Conservation (phyloP, 2,329 filamentous ascomycete species). For the Hirsutella thompsonii region DNA sequence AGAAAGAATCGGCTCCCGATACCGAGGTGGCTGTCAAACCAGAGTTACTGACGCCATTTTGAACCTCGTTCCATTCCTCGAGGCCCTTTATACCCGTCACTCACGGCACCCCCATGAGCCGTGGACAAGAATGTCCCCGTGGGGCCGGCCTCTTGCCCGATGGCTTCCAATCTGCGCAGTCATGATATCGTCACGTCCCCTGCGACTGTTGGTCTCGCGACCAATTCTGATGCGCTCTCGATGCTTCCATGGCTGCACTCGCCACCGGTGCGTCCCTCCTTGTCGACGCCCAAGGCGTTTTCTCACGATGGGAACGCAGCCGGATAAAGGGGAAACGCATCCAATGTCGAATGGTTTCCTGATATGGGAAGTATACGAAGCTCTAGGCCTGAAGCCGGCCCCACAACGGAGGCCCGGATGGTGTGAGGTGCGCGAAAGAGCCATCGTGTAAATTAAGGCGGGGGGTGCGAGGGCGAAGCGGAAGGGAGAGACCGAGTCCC, state of each 20-base stretch:
- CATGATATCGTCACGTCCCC: background rate
- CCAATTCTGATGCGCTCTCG: background rate
- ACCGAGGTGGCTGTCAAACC: background rate
- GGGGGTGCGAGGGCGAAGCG: background rate
- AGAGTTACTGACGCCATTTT: slow-evolving; percentile 1
- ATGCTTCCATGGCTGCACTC: background rate
- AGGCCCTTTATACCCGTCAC: slow-evolving; percentile 1
- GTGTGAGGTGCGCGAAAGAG: background rate
- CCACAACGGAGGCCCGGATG: background rate
- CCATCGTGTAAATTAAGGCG: background rate
- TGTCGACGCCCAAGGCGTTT: background rate
- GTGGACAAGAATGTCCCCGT: slow-evolving; percentile 1
- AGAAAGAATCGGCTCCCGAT: background rate
- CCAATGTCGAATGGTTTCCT: slow-evolving; percentile 12
- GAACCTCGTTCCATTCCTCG: slow-evolving; percentile 2
- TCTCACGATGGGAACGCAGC: background rate
- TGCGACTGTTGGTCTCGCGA: no score
- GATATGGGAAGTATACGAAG: slow-evolving; percentile 7
- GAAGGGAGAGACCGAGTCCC: background rate
- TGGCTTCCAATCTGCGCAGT: background rate
- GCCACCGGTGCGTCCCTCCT: background rate
- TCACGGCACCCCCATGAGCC: background rate
- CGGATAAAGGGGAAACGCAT: slow-evolving; percentile 11
- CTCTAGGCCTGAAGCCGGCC: slow-evolving; percentile 3
- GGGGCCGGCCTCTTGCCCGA: background rate